Base-by-base conservation (phyloP, 2,329 filamentous ascomycete genomes). In the Aspergillus sp. region DNA sequence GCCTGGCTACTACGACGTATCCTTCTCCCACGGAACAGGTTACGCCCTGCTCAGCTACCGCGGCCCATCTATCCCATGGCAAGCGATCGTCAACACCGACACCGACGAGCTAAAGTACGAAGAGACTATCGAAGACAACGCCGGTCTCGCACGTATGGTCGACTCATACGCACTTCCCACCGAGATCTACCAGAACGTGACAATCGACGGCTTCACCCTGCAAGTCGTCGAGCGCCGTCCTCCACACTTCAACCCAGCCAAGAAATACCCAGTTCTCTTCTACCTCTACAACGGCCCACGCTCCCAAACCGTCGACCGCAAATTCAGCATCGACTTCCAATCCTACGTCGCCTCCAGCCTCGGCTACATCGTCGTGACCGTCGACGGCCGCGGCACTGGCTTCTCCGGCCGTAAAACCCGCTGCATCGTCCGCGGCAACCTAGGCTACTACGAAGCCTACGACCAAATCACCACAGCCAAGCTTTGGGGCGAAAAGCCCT, bases 391-490 rank as follows among this genome's bases (percentile, higher is more conserved):
- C 54, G 95, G 95, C 44, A 99, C 95, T 0, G 95, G 96, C 38
- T 96, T 87, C 77, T 90, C 91, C 51, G 95, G 95, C 32, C 90
- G 96, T 69, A 86, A 90, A 75, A 87, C 91, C 59, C 89, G 95
- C 54, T 92, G 92, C 58, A 84, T 90, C 57, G 86, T 96, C 59
- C 89, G 94, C 60, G 91, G 89, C 56, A 88, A 96, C 65, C 84
- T 99, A 32, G 95, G 95, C 17, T 81, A 90, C 69, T 91, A 88
- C 72, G 95, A 99, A 80, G 86, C 94, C 0, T 83, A 86, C 41
- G 95, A 98, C 75, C 95, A 99, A 75, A 98, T 99, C 66, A 90
- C 88, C 25, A 90, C 92, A 0, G 95, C 91, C 3, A 90, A 93
- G 76, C 86, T 90, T 65, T 98, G 92, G 88, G 89, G 90, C 0